Base-by-base conservation (phyloP, 2,329 filamentous ascomycete species). In the Aspergillus luchuensis region DNA sequence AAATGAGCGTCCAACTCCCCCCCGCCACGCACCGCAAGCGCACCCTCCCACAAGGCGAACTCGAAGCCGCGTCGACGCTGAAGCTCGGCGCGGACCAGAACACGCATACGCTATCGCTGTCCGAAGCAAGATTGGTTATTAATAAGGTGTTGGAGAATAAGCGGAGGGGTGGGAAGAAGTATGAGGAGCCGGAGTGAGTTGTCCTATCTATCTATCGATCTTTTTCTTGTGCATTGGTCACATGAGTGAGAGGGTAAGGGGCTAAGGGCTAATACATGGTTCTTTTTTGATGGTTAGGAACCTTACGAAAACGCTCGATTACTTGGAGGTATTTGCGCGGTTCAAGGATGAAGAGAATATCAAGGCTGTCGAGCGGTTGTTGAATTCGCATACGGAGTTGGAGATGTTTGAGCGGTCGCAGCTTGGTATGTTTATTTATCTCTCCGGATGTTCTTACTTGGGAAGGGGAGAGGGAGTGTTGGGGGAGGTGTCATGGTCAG, bases 311-410 rank as follows among this genome's bases (percentile, higher is more conserved):
- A 97, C 94, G 25, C 85, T 92, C 66, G 91, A 93, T 73, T 98
- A 99, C 79, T 87, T 98, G 57, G 92, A 97, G 71, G 88, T 92
- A 64, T 99, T 99, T 79, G 90, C 93, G 17, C 91, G 95, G 38
- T 98, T 98, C 85, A 96, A 97, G 80, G 89, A 93, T 71, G 92
- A 94, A 76, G 91, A 96, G 76, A 95, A 95, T 67, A 91, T 97
- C 72, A 91, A 97, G 79, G 91, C 92, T n/a, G 92, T 98, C 33
- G 92, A 96, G 78, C 87, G 91, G 61, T 82, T 97, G 69, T 84
- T 97, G 65, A 90, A 90, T 67, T 86, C 89, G 60, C 90, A 92
- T 73, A 78, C 76, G 25, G 87, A 92, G 74, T 81, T 99, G 69
- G 91, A 91, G 71, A 91, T 92, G 76, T 98, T 98, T 75, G 95